Percentiles rank a stretch among this genome's conserved stretches.
Evolutionary conservation across 257 asterid species (phyloP).

Genomic region (Marsdenia floribunda): DNA sequence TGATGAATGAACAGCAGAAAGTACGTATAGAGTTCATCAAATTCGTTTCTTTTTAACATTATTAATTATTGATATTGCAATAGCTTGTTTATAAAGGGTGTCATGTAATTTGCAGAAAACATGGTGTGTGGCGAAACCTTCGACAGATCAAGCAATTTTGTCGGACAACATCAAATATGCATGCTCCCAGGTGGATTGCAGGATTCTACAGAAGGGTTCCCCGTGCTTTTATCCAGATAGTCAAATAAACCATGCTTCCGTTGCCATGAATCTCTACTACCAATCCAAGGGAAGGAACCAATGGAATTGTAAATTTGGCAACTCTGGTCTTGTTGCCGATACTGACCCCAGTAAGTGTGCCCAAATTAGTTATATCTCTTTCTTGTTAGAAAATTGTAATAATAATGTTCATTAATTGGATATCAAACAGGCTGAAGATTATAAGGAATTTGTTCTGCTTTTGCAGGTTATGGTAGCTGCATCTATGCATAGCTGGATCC

Average conservation of each 20-base stretch:
- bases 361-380: neutral
- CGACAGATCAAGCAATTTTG: conserved; percentile 27
- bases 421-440: neutral
- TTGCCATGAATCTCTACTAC: conserved; percentile 60
- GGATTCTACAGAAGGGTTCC: conserved; percentile 26
- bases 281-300: conserved; percentile 33
- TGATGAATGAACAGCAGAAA: conserved; percentile 15
- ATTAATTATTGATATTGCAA: too few relatives aligned
- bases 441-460: neutral
- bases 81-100: too few relatives aligned
- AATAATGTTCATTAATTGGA: too few relatives aligned
- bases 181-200: conserved; percentile 39
- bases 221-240: conserved; percentile 39
- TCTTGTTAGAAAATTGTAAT: neutral
- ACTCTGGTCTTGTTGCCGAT: conserved; percentile 36
- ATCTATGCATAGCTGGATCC: too few relatives aligned
- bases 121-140: conserved; percentile 70
- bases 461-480: neutral
- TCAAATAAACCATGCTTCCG: conserved; percentile 52
- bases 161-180: conserved; percentile 27
- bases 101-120: conserved; percentile 25
- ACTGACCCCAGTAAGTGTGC: conserved; percentile 51
- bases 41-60: neutral
- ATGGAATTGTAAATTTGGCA: conserved; percentile 42
- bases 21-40: conserved; percentile 1